phyloP scores from a whole-genome alignment of 2,329 filamentous ascomycete genomes.

The Cadophora sp. region DNA sequence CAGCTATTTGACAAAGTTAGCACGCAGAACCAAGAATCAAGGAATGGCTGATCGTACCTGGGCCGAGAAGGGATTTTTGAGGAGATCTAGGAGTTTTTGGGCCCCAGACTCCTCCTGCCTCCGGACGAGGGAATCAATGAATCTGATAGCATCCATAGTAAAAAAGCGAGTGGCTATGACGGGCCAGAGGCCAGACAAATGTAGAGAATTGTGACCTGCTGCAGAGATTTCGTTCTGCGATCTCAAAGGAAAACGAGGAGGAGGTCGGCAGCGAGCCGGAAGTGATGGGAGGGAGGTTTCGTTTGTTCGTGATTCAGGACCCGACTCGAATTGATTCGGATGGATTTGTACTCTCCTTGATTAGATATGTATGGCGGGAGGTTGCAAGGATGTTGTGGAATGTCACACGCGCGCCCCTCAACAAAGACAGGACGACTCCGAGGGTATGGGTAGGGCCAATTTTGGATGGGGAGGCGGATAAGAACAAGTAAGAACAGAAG shows the following conservation, averaged over 20 bases:
- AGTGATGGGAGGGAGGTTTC: not conserved
- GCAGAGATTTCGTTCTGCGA: conserved; percentile 8
- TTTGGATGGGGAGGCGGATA: conserved; percentile 5
- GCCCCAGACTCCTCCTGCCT: conserved; percentile 34
- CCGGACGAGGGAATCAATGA: conserved; percentile 30
- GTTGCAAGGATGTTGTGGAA: conserved; percentile 28
- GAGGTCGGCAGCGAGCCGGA: conserved; percentile 17
- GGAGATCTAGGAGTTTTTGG: conserved; percentile 40
- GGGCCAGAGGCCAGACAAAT: conserved; percentile 40
- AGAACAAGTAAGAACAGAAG: conserved; percentile 3
- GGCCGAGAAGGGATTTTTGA: conserved; percentile 42
- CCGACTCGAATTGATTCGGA: conserved; percentile 15
- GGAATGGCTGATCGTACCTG: conserved; percentile 22
- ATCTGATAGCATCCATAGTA: conserved; percentile 34
- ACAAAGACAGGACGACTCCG: conserved; percentile 15
- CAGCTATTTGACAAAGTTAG: conserved; percentile 38
- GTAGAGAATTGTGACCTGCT: conserved; percentile 22
- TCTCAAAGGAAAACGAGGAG: conserved; percentile 2
- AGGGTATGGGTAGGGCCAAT: not conserved
- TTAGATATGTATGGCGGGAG: conserved; percentile 32
- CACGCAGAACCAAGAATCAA: not conserved
- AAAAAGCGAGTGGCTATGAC: conserved; percentile 42
- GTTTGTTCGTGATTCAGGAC: conserved; percentile 4
- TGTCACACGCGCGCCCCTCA: conserved; percentile 24
- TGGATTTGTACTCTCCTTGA: conserved; percentile 31